phyloP scores from a whole-genome alignment of 441 rosid species.

The Syzygium malaccense region DNA sequence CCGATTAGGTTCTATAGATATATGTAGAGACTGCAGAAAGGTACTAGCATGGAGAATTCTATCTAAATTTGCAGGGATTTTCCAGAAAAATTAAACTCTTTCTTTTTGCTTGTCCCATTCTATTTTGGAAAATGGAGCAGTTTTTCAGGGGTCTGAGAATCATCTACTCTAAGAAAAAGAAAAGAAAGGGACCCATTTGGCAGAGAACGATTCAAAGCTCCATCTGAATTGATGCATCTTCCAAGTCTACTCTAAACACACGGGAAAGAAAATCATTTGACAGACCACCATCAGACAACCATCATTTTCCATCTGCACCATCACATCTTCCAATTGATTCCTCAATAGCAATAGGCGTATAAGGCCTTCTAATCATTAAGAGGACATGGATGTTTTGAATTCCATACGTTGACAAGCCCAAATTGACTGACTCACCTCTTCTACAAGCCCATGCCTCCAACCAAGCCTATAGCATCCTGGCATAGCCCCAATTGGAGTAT shows the following conservation, averaged over 20 bases:
- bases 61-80: neutral
- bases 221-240: neutral
- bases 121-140: neutral
- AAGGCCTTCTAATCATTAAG: neutral
- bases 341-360: neutral
- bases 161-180: neutral
- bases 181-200: neutral
- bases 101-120: neutral
- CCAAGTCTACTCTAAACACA: neutral
- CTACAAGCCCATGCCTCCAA: conserved; percentile 93
- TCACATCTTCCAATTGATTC: neutral
- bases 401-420: neutral
- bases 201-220: neutral
- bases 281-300: neutral
- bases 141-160: neutral
- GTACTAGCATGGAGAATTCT: neutral
- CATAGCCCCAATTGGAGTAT: conserved; percentile 98
- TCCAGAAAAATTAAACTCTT: neutral
- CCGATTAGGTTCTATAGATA: neutral
- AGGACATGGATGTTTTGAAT: neutral
- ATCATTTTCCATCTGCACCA: neutral
- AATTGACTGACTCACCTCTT: conserved; percentile 45
- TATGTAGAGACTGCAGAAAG: neutral
- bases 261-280: neutral
- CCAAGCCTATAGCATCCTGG: conserved; percentile 98